Evolutionary conservation across 2,329 filamentous ascomycete species (phyloP).

Genomic region (Xylariaceae sp.): DNA sequence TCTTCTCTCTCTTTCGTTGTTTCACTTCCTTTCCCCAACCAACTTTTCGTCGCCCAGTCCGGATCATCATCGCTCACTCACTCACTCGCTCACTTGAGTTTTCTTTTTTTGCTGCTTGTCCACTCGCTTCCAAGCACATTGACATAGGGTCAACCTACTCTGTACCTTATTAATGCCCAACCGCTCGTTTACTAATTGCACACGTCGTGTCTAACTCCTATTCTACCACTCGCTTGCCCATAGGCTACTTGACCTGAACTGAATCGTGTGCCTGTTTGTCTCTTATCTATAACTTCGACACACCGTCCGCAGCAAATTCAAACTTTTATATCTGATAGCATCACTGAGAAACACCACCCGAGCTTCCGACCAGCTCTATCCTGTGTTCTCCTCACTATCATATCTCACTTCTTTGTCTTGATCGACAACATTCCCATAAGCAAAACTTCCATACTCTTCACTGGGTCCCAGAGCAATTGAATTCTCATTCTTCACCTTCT

Average conservation of each 20-base stretch:
- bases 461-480: not conserved
- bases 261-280: no score
- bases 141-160: not conserved
- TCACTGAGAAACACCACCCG: slow-evolving; percentile 2
- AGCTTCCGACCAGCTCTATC: not conserved
- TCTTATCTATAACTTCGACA: not conserved
- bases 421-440: not conserved
- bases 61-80: not conserved
- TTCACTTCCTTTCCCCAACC: not conserved
- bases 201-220: not conserved
- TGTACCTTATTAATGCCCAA: not conserved
- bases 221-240: not conserved
- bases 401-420: not conserved
- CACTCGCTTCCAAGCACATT: not conserved
- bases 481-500: not conserved
- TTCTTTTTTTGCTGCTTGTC: not conserved
- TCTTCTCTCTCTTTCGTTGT: not conserved
- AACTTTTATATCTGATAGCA: not conserved
- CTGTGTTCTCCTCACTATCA: not conserved
- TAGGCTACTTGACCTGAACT: no score
- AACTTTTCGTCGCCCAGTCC: not conserved
- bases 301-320: slow-evolving; percentile 2
- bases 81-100: not conserved
- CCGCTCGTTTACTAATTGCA: not conserved
- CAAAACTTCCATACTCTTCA: not conserved